Conservation (phyloP, 441 rosid genomes). For the Biscutella auriculata region DNA sequence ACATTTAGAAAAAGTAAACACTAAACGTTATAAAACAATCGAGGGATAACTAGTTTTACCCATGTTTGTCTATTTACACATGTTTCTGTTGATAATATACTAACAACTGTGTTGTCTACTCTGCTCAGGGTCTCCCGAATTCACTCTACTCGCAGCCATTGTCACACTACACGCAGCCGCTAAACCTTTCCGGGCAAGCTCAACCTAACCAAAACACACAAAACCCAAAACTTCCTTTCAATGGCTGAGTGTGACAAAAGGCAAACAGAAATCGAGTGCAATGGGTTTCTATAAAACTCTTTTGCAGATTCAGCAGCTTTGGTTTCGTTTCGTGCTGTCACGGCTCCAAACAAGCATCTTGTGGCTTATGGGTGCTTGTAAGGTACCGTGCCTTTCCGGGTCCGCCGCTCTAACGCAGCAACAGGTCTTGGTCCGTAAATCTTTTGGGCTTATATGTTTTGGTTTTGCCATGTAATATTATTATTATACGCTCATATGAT, state of each 20-base stretch:
- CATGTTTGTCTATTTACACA: background rate
- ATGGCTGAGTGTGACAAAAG: constrained; percentile 48
- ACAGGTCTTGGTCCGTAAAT: constrained; percentile 13
- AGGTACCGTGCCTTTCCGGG: constrained; percentile 26
- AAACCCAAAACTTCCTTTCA: constrained; percentile 71
- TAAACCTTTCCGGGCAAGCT: constrained; percentile 52
- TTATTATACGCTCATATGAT: background rate
- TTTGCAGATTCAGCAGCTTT: constrained; percentile 58
- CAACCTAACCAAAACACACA: constrained; percentile 76
- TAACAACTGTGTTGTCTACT: background rate
- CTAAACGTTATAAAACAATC: background rate
- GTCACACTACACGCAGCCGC: constrained; percentile 63
- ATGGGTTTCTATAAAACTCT: constrained; percentile 52
- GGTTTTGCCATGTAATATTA: constrained; percentile 11
- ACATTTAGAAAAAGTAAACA: no score
- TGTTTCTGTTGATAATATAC: background rate
- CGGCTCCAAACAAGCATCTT: constrained; percentile 43
- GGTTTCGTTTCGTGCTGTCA: constrained; percentile 63
- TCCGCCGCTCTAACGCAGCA: constrained; percentile 10
- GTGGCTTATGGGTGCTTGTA: constrained; percentile 25
- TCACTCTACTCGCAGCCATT: constrained; percentile 94
- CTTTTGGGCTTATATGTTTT: constrained; percentile 7
- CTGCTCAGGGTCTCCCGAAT: constrained; percentile 70
- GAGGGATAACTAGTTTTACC: background rate
- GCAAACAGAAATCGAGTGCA: constrained; percentile 16